Percentiles rank a stretch among this genome's conserved stretches.
These are phyloP conservation scores for Aspergillus carbonarius DNA, from an alignment of 2,329 filamentous ascomycete species.

Conservation along the genomic window DNA sequence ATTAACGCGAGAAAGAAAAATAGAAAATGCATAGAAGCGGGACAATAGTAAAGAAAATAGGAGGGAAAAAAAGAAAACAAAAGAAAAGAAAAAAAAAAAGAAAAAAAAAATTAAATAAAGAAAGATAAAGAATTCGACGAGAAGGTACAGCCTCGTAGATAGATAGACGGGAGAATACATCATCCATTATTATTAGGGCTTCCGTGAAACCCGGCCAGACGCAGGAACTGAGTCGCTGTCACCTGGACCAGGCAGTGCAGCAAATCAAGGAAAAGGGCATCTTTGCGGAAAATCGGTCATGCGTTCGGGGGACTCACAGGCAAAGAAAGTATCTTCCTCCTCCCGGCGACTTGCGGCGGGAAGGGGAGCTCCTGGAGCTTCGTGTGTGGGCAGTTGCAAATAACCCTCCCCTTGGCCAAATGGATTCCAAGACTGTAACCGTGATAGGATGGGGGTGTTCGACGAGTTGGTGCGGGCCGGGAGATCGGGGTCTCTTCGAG, in stretches of 20 bases:
- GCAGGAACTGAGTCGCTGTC: conserved; percentile 41
- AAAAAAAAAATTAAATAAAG: conserved; percentile 2
- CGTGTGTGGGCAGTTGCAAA: conserved; percentile 83
- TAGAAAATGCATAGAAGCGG: conserved; percentile 1
- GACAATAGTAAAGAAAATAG: conserved; percentile 3
- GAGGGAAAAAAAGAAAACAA: not conserved
- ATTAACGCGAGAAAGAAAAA: not conserved
- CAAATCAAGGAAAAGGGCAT: conserved; percentile 19
- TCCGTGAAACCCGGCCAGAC: conserved; percentile 31
- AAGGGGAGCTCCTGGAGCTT: conserved; percentile 77
- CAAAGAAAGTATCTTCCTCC: conserved; percentile 94
- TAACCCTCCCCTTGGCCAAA: conserved; percentile 78
- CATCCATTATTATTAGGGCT: conserved; percentile 18
- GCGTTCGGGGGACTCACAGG: conserved; percentile 66
- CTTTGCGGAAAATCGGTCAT: conserved; percentile 19
- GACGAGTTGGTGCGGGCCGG: conserved; percentile 67
- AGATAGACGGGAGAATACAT: not conserved
- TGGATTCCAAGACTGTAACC: conserved; percentile 81
- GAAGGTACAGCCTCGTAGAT: not conserved
- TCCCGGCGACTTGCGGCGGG: conserved; percentile 82
- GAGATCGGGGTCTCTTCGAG: conserved; percentile 74
- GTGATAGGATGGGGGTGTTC: conserved; percentile 69
- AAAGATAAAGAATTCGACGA: not conserved
- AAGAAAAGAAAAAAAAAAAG: not conserved
- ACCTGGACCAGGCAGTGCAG: conserved; percentile 30